Evolutionary conservation across 2,329 filamentous ascomycete genomes (phyloP), one percentile per base, ranked within the genome.

Genomic region (Talaromyces sp.): DNA sequence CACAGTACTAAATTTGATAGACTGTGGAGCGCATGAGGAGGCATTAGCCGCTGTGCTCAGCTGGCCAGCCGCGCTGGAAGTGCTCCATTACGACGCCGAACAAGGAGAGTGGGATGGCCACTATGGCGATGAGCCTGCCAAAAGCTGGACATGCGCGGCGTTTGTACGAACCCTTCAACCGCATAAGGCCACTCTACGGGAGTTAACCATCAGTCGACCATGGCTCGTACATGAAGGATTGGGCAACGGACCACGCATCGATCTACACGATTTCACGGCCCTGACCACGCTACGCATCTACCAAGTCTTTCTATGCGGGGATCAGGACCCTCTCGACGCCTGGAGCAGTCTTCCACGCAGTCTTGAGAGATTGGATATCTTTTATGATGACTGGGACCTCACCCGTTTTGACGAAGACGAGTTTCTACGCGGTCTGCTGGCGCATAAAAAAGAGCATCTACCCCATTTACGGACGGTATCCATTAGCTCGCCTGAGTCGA

Each of bases 1-100:
- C 35, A 58, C 35, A 43, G 37, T 22, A 43, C 57, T 69, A 13
- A 64, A 43, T 22, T 22, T 69, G 52, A 56, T 69, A 31, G 39
- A 39, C 7, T 69, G 67, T 37, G 62, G 64, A 10, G 68, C 68
- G 15, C 64, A 69, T 10, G 64, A 69, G 52, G 64, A 67, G 17
- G 61, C 68, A 47, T 33, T 69, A 27, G 61, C 66, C 9, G 7
- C 60, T 60, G 33, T 69, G 11, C 54, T 69, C 10, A 68, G 68
- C 57, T 68, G 64, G 67, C 66, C 67, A 58, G 59, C 47, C 19
- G 66, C 64, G 27, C 45, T 69, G 60, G 61, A 69, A 61, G 37
- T 49, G 8, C 67, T 69, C 22, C 66, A 67, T 50, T 69, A 67
- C 33, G 67, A 69, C 9, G 66, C 50, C 25, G 59, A 68, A 0